Base-by-base conservation (phyloP, 108 stramenopile species). In the Cyclotella choctawhatcheeana region DNA sequence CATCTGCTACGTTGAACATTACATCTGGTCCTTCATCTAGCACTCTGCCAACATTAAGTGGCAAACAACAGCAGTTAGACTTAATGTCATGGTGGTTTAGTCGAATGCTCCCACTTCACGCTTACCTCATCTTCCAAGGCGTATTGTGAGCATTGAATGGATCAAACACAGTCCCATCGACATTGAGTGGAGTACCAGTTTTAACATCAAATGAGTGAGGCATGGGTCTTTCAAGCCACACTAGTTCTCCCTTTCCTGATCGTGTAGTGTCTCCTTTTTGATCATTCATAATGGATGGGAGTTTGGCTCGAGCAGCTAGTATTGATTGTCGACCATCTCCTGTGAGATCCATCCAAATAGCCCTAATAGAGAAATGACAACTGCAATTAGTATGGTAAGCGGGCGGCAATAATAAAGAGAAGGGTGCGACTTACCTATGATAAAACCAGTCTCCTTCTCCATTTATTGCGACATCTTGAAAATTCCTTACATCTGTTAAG, bases 1-100 rank as follows among this genome's bases (percentile, higher is more conserved):
- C 58, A 81, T 98, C 95, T 1, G 91, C 92, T n/a, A 96, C 90
- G 50, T 79, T 87, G 77, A 97, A 98, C 95, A 97, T 96, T 21
- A 98, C 97, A 82, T 98, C 97, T 16, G 97, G 97, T 16, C 97
- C 97, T 59, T 85, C 81, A 44, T 86, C 95, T 26, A 97, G 70
- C 3, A 97, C 89, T 33, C 78, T 84, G 59, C 58, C 10, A 59
- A 24, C 26, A 34, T 26, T 44, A 32, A 54, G 0, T 44, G 13
- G 20, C 30, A 32, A 50, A 7, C 34, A 44, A 64, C 21, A 25
- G 17, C 0, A 2, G 44, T 60, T 53, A 64, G 44, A n/a, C n/a
- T n/a, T n/a, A n/a, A n/a, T 40, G 37, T 6, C 37, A 40, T 12
- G 6, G 37, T 40, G 37, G 6, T 40, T 40, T 40, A 40, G 37